Evolutionary conservation across 768 basidiomycete species (phyloP).

Genomic region (Galerina sulciceps): DNA sequence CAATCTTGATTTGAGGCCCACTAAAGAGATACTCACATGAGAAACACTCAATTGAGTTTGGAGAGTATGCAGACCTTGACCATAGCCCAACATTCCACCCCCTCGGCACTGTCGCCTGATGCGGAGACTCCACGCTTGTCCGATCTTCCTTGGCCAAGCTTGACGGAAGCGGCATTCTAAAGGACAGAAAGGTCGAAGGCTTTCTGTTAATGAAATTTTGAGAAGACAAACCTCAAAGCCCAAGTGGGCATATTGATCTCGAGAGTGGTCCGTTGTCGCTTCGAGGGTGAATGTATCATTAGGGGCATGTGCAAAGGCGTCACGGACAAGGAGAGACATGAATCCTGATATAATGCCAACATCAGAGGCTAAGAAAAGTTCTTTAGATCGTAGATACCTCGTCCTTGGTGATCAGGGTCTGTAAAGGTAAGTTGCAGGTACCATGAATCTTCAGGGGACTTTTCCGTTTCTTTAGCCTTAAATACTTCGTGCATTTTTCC

Average conservation of each 20-base stretch:
- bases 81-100: conserved; percentile 26
- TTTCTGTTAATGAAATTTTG: neutral
- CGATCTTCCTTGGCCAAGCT: conserved; percentile 24
- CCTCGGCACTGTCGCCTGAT: conserved; percentile 20
- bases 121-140: conserved; percentile 19
- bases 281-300: conserved; percentile 27
- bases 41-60: neutral
- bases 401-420: conserved; percentile 29
- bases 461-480: conserved; percentile 17
- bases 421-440: conserved; percentile 31
- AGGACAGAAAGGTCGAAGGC: neutral
- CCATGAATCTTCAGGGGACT: conserved; percentile 30
- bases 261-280: conserved; percentile 29
- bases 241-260: conserved; percentile 33
- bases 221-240: conserved; percentile 30
- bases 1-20: conserved; percentile 1
- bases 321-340: conserved; percentile 32
- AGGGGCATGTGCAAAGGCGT: conserved; percentile 28
- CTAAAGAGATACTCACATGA: neutral
- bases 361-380: neutral
- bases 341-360: conserved; percentile 19
- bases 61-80: conserved; percentile 15
- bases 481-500: conserved; percentile 21
- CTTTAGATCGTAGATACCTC: conserved; percentile 20
- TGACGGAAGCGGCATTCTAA: conserved; percentile 20